Conservation (phyloP, 2,329 filamentous ascomycete species). For the Cordyceps cateniannulata region DNA sequence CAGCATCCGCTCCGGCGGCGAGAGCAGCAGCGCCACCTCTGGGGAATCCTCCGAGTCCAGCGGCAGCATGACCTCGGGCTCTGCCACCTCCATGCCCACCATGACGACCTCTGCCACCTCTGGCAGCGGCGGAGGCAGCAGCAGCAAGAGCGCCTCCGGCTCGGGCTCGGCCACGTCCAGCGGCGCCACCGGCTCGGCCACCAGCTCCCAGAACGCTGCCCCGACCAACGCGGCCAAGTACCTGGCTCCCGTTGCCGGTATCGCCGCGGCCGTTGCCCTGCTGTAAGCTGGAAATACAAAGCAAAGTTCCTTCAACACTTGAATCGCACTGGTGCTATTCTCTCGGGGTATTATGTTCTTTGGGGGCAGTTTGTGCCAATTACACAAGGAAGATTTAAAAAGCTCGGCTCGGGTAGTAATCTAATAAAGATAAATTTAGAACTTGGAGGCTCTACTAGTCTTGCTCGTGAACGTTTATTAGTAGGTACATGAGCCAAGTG, state of each 20-base stretch:
- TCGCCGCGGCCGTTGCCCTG: conserved; percentile 12
- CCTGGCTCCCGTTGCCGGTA: conserved; percentile 10
- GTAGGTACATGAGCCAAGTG: too few relatives aligned
- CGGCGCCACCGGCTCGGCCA: not conserved
- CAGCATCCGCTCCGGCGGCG: not conserved
- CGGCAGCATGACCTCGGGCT: not conserved
- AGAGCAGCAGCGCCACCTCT: not conserved
- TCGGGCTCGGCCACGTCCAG: not conserved
- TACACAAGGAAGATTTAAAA: not conserved
- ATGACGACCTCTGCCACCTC: not conserved
- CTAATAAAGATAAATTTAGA: not conserved
- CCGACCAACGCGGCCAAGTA: conserved; percentile 8
- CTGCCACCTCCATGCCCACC: not conserved
- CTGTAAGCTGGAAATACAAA: conserved; percentile 1
- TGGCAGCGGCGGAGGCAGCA: not conserved
- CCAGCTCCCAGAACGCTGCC: not conserved
- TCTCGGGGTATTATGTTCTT: not conserved
- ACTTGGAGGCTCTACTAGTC: too few relatives aligned
- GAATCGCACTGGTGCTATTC: not conserved
- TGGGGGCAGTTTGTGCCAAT: not conserved
- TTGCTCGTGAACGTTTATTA: too few relatives aligned
- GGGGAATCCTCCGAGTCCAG: not conserved
- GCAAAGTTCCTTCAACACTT: not conserved
- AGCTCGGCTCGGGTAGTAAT: not conserved
- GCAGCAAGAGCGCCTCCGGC: not conserved